A percentile compares a stretch with the other conserved stretches of the same genome.
These are phyloP conservation scores for Patellifolia procumbens DNA, from an alignment of 179 eudicot genomes.

Conservation along the genomic window DNA sequence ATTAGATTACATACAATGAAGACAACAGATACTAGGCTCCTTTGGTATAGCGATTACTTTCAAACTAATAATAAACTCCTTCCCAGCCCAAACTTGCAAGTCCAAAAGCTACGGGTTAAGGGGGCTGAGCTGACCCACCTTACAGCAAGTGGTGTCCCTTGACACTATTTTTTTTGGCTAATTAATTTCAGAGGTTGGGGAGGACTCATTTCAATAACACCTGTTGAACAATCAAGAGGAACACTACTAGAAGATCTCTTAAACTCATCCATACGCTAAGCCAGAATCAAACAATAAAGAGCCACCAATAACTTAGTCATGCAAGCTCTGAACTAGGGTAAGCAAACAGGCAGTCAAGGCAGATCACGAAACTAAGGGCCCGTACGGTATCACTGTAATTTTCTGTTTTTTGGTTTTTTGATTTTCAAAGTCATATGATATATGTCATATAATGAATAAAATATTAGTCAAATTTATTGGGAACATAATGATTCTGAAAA, in stretches of 20 bases:
- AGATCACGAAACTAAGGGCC: neutral
- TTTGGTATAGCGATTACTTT: neutral
- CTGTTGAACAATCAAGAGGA: neutral
- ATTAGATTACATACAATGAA: neutral
- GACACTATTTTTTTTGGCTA: neutral
- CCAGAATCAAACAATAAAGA: neutral
- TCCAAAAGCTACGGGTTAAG: neutral
- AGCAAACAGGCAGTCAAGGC: neutral
- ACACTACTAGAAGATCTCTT: neutral
- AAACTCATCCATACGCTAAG: neutral
- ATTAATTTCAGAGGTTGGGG: neutral
- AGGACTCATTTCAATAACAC: neutral
- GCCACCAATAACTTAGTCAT: neutral
- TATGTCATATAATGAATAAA: too few species aligned
- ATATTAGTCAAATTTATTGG: too few species aligned
- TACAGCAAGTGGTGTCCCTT: neutral
- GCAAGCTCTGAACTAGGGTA: neutral
- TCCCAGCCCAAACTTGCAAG: neutral
- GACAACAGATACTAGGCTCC: neutral
- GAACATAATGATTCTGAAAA: too few species aligned
- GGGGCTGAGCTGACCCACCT: neutral
- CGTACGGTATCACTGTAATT: too few species aligned
- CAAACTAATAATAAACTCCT: neutral
- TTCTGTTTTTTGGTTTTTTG: too few species aligned
- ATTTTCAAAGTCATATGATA: too few species aligned